Conservation (phyloP, 2,329 filamentous ascomycete genomes). For the Bipolaris sorokiniana region DNA sequence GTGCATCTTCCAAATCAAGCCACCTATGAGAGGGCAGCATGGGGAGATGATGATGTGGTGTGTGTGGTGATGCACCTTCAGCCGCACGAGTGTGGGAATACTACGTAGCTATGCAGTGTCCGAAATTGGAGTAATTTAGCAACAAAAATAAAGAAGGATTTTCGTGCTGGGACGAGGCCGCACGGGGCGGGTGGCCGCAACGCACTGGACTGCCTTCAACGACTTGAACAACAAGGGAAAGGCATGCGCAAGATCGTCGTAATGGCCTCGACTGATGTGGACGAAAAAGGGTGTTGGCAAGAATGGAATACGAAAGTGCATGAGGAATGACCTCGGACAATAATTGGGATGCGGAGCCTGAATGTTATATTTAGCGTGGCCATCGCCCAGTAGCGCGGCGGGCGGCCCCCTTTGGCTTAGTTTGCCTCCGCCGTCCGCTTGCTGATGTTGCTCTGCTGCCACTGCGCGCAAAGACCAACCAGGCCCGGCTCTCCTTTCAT, state of each 20-base stretch:
- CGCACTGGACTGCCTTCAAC: no score
- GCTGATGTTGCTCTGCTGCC: slow-evolving; percentile 2
- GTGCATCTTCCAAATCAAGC: not conserved
- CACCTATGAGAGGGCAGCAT: not conserved
- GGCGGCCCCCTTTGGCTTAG: slow-evolving; percentile 11
- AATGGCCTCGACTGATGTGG: not conserved
- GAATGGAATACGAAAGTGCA: slow-evolving; percentile 3
- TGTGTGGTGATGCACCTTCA: not conserved
- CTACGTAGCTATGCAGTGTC: not conserved
- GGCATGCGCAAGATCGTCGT: no score
- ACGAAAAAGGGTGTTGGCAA: not conserved
- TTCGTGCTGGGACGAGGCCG: no score
- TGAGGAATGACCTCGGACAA: slow-evolving; percentile 5
- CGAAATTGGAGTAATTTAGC: not conserved
- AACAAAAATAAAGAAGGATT: not conserved
- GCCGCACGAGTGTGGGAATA: not conserved
- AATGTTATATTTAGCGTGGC: slow-evolving; percentile 17
- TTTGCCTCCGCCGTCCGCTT: slow-evolving; percentile 8
- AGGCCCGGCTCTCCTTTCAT: slow-evolving; percentile 14
- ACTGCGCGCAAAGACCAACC: slow-evolving; percentile 12
- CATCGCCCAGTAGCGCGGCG: slow-evolving; percentile 6
- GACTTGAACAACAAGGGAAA: no score
- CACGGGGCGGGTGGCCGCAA: no score
- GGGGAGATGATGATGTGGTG: slow-evolving; percentile 1
- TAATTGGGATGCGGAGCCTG: slow-evolving; percentile 14